Evolutionary conservation across 257 asterid species (phyloP), one percentile per base, ranked within the genome.

Genomic region (Pogostemon cablin): DNA sequence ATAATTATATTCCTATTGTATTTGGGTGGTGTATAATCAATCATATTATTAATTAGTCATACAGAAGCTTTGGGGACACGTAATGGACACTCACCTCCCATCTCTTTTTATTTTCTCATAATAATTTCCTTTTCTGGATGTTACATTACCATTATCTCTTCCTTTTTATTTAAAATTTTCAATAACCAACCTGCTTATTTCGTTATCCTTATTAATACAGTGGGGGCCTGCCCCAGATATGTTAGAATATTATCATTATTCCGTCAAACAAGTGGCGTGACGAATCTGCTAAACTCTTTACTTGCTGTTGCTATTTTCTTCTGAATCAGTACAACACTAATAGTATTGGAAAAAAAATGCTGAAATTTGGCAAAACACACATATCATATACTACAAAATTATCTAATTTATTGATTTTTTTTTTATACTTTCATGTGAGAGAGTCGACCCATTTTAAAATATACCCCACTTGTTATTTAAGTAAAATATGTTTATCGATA

Each of bases 61-160:
- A 73, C 6, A 66, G 68, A 81, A 65, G 72, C 86, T 84, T 81
- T 71, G 72, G 82, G 81, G 80, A 77, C 78, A 81, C 84, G 86
- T 77, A 80, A 80, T 68, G n/a, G 25, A 7, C 32, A 48, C 60
- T 65, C 79, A 68, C 57, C 42, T 44, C 42, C 11, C 7, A 10
- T 17, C 7, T 17, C n/a, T 32, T 5, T 25, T 64, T 3, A 3
- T 35, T 42, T 7, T 1, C 9, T 0, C 8, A 32, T 60, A 59
- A 41, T 0, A 15, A 57, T 56, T 9, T 75, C 15, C 7, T 66
- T 66, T 15, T 55, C 48, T 47, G 34, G 73, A 75, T 68, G 79
- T 54, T 53, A 52, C 75, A 17, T 12, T 71, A 64, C 50, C 59
- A 55, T 69, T 71, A 64, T 65, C 72, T 76, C 65, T 61, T 39